Evolutionary conservation across 1,284 basidiomycete genomes (phyloP).

Genomic region (Hemileia vastatrix): DNA sequence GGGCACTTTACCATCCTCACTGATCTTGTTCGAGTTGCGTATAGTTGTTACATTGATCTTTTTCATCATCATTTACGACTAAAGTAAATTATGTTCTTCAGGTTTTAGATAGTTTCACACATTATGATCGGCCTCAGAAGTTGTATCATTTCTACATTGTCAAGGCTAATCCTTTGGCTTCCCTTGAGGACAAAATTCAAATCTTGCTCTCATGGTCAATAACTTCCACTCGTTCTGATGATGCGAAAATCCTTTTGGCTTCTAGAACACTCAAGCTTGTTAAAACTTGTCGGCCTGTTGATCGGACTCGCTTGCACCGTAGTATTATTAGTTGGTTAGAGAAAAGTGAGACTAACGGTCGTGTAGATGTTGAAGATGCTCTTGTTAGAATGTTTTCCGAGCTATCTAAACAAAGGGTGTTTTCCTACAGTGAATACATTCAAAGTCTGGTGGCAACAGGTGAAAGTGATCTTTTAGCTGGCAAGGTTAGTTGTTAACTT

Average conservation of each 20-base stretch:
- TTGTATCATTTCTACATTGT: slow-evolving; percentile 21
- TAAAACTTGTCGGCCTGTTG: slow-evolving; percentile 14
- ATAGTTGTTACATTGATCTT: neutral
- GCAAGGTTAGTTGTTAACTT: slow-evolving; percentile 9
- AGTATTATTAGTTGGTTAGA: slow-evolving; percentile 22
- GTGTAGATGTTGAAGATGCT: slow-evolving; percentile 14
- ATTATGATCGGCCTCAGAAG: slow-evolving; percentile 18
- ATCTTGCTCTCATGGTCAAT: slow-evolving; percentile 22
- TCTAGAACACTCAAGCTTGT: slow-evolving; percentile 12
- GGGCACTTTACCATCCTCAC: too few species aligned
- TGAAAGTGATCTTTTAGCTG: slow-evolving; percentile 17
- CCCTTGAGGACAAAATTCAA: slow-evolving; percentile 20
- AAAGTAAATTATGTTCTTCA: too few species aligned
- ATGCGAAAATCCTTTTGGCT: slow-evolving; percentile 11
- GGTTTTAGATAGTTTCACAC: slow-evolving; percentile 18
- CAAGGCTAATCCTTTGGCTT: slow-evolving; percentile 3
- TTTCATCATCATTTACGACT: too few species aligned
- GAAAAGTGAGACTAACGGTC: slow-evolving; percentile 20
- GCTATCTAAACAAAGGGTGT: slow-evolving; percentile 14
- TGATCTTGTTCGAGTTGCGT: slow-evolving; percentile 19
- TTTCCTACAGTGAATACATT: slow-evolving; percentile 22
- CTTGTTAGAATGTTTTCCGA: slow-evolving; percentile 22
- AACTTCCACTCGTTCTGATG: slow-evolving; percentile 1
- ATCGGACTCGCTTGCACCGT: slow-evolving; percentile 19
- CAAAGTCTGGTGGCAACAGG: slow-evolving; percentile 23